phyloP scores from a whole-genome alignment of 2,329 filamentous ascomycete species.

The Mycocentrospora acerina region DNA sequence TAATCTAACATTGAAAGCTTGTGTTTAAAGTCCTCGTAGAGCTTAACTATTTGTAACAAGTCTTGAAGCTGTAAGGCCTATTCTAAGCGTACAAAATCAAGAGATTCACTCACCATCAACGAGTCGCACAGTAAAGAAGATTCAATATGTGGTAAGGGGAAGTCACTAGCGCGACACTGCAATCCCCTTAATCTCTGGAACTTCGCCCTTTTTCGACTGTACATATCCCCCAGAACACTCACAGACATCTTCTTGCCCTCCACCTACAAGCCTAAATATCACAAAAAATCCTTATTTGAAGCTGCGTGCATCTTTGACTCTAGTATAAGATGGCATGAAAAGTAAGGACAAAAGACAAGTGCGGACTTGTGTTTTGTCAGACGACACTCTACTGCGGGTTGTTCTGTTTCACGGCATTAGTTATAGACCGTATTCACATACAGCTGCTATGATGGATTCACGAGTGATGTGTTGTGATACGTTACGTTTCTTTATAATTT shows the following conservation, averaged over 20 bases:
- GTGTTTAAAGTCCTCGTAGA: too few species aligned
- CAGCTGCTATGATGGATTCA: neutral
- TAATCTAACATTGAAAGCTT: too few species aligned
- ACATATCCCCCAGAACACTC: slow-evolving; percentile 8
- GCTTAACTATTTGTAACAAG: too few species aligned
- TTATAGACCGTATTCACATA: neutral
- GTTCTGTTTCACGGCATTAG: slow-evolving; percentile 8
- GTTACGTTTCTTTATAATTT: slow-evolving; percentile 16
- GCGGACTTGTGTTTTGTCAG: neutral
- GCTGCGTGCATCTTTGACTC: neutral
- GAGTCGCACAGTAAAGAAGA: too few species aligned
- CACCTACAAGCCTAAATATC: slow-evolving; percentile 11
- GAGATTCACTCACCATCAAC: too few species aligned
- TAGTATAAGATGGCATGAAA: too few species aligned
- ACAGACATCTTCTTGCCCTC: slow-evolving; percentile 9
- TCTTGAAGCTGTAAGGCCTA: too few species aligned
- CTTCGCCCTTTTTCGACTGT: slow-evolving; percentile 11
- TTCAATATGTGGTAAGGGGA: too few species aligned
- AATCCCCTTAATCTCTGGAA: slow-evolving; percentile 23
- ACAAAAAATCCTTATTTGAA: slow-evolving; percentile 14
- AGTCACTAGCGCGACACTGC: slow-evolving; percentile 22
- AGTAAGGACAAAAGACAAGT: neutral
- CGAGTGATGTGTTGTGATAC: slow-evolving; percentile 14
- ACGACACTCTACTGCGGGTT: slow-evolving; percentile 1
- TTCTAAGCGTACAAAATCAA: too few species aligned